phyloP scores from a whole-genome alignment of 192 early-diverging fungal species.

The Linderina pennispora region DNA sequence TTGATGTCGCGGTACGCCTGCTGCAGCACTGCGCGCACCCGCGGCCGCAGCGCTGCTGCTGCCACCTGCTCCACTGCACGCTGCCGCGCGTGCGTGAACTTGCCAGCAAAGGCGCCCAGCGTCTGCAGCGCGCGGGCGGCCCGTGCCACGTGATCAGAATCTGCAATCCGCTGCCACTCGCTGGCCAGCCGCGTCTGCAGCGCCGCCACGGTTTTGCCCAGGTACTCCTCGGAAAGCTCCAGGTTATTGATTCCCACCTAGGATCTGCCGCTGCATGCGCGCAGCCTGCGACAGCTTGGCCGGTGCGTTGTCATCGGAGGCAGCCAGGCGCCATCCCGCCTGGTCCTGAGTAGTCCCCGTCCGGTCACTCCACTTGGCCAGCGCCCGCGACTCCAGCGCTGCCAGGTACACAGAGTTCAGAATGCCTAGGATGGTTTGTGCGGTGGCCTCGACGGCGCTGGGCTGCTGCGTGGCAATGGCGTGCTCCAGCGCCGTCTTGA shows the following conservation, averaged over 20 bases:
- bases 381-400: slow-evolving; percentile 19
- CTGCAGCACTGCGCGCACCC: slow-evolving; percentile 70
- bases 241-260: slow-evolving; percentile 84
- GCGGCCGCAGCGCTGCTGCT: slow-evolving; percentile 69
- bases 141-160: not conserved
- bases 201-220: slow-evolving; percentile 64
- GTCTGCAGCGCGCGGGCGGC: slow-evolving; percentile 23
- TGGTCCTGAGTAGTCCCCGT: not conserved
- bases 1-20: slow-evolving; percentile 80
- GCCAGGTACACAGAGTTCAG: slow-evolving; percentile 21
- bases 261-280: slow-evolving; percentile 18
- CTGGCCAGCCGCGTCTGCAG: slow-evolving; percentile 53
- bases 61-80: slow-evolving; percentile 74
- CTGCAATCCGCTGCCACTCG: slow-evolving; percentile 30
- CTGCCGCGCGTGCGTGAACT: slow-evolving; percentile 49
- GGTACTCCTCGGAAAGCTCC: slow-evolving; percentile 75
- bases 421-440: slow-evolving; percentile 56
- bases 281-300: slow-evolving; percentile 8
- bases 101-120: slow-evolving; percentile 20
- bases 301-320: too few relatives aligned
- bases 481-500: slow-evolving; percentile 67
- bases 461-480: slow-evolving; percentile 68
- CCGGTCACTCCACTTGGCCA: slow-evolving; percentile 9
- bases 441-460: slow-evolving; percentile 60
- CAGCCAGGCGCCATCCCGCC: too few relatives aligned